Evolutionary conservation across 2,329 filamentous ascomycete species (phyloP), one percentile per base, ranked within the genome.

Genomic region (Hymenoscyphus fructigenus): DNA sequence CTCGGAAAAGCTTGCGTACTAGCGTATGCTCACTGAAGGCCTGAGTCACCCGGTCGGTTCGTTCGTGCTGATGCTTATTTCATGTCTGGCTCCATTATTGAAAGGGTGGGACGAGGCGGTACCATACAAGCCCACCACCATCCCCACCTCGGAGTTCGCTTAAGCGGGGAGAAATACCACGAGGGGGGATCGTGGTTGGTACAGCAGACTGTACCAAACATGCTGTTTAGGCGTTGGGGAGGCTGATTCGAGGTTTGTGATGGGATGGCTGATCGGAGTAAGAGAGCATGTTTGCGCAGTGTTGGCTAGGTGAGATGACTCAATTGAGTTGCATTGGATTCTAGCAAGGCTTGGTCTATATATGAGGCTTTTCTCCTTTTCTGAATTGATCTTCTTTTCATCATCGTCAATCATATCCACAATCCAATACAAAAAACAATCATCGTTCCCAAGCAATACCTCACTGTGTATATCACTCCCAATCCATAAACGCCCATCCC

Each of bases 31-130:
- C 23, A 36, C 28, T 23, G 61, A 47, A n/a, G 57, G 62, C 62
- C 62, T 60, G 62, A 64, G 62, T 64, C 62, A 64, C 28, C 34
- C 62, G 62, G 62, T 63, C 62, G 57, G 59, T n/a, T 17, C n/a
- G 32, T 36, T 38, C 59, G 20, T 3, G 32, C 38, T 41, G n/a
- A 10, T 59, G 62, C 62, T 63, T 63, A 63, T 47, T 32, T 17
- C 32, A 32, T 32, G 56, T 17, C 32, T 36, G 41, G 28, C 28
- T 28, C 59, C 23, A 36, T 41, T 38, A 15, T 59, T 59, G 32
- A 9, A 53, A 23, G 4, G n/a, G 12, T 38, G 34, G 34, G 34
- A 15, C 15, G 34, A 38, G 34, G 34, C 34, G 34, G 34, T 14
- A 17, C 26, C n/a, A 10, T 14, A 53, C 47, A 53, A 23, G 26